Conservation (phyloP, 1,139 yeast species). For the Nakaseomyces nivariensis region DNA sequence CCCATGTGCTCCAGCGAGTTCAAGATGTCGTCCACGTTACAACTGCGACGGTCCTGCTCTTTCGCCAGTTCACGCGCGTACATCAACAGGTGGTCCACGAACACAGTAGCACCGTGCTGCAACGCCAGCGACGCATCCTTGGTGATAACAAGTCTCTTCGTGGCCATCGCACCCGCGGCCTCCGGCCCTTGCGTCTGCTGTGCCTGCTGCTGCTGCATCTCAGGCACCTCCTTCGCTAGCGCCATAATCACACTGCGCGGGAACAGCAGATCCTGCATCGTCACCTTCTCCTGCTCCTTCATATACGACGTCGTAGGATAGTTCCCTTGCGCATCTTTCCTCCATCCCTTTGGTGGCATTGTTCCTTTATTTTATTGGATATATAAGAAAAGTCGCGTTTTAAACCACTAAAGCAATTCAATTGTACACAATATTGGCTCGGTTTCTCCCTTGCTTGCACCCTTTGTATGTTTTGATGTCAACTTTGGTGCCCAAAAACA, state of each 20-base stretch:
- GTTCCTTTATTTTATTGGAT: no score
- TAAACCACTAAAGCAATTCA: no score
- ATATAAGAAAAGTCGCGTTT: no score
- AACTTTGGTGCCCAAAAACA: no score
- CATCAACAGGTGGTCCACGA: slow-evolving; percentile 56
- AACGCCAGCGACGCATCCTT: slow-evolving; percentile 59
- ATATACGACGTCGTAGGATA: slow-evolving; percentile 37
- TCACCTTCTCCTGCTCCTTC: slow-evolving; percentile 46
- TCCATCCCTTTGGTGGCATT: slow-evolving; percentile 83
- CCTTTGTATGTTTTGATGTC: no score
- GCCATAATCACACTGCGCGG: slow-evolving; percentile 54
- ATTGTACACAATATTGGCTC: no score
- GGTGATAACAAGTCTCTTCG: slow-evolving; percentile 35
- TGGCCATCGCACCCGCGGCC: slow-evolving; percentile 3
- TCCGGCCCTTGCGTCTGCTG: slow-evolving; percentile 17
- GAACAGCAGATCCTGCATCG: slow-evolving; percentile 60
- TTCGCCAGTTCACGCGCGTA: slow-evolving; percentile 51
- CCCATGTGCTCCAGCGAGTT: slow-evolving; percentile 48
- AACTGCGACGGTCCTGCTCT: slow-evolving; percentile 46
- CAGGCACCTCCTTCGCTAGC: slow-evolving; percentile 42
- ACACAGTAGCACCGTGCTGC: slow-evolving; percentile 65
- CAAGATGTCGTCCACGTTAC: slow-evolving; percentile 56
- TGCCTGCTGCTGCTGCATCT: slow-evolving; percentile 1
- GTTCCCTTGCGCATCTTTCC: slow-evolving; percentile 61
- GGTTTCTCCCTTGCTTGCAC: no score